Evolutionary conservation across 371 early-diverging fungal species (phyloP), one percentile per base, ranked within the genome.

Genomic region (Apophysomyces sp.): DNA sequence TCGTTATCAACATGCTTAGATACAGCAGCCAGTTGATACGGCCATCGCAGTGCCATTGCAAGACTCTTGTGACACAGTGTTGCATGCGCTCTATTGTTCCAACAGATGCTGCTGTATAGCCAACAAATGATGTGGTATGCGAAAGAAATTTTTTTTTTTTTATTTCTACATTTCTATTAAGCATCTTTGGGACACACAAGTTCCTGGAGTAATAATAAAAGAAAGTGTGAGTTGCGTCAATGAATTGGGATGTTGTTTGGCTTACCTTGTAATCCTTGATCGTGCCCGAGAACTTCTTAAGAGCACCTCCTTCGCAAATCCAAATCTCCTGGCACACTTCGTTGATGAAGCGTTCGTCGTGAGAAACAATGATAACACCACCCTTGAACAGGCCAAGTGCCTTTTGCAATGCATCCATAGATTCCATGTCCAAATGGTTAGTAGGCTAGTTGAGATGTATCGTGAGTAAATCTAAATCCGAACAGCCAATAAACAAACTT

Each of bases 331-430:
- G 89, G 80, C 95, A 94, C 4, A 92, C 92, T 24, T 85, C 79
- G 64, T 90, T 88, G 55, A 98, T 87, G 69, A 98, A 95, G 55
- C 90, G 87, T 68, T 94, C 86, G 78, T 97, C 97, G 89, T 96
- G 98, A 60, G 94, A 93, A 29, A 98, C 94, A 62, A 96, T 86
- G 52, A 94, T 91, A 3, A 98, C 92, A 59, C 93, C 96, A 55
- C 98, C 98, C 61, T 86, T 81, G 73, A 89, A 98, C 44, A 76
- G 81, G 26, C 87, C 86, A 40, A 96, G 77, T 2, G 94, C 95
- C 0, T 74, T 74, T 32, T 92, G 86, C 26, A 98, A 80, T 3
- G 97, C 95, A 72, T 96, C 96, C 65, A 98, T 95, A 31, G 94
- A 92, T 55, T 92, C 91, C 85, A 91, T 90, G 78, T 93, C 93